A percentile compares a stretch with the other conserved stretches of the same genome.
These are phyloP conservation scores for Sesbania bispinosa DNA, from an alignment of 306 rosid genomes.

Conservation along the genomic window DNA sequence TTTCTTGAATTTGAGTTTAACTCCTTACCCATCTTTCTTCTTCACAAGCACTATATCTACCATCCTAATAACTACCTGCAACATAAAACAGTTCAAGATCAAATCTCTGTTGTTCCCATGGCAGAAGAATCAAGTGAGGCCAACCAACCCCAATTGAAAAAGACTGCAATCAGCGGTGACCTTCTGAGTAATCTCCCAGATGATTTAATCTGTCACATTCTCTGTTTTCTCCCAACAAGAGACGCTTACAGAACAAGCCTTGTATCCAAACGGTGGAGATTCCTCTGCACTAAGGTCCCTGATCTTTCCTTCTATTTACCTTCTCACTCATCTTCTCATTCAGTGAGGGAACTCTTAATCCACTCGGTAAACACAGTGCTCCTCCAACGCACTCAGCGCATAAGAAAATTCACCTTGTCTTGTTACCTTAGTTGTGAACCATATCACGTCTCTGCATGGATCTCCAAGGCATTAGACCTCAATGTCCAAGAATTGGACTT, in stretches of 20 bases:
- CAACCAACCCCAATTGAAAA: no score
- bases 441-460: neutral
- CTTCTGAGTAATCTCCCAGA: neutral
- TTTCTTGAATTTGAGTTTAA: no score
- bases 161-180: neutral
- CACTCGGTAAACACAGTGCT: neutral
- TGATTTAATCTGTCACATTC: neutral
- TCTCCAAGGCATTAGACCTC: neutral
- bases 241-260: neutral
- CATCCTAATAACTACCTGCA: no score
- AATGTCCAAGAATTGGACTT: no score
- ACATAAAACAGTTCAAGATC: no score
- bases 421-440: neutral
- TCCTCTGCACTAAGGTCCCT: neutral
- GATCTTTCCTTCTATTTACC: neutral
- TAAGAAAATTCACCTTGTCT: neutral
- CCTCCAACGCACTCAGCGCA: neutral
- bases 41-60: no score
- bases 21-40: no score
- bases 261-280: neutral
- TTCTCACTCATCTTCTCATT: neutral
- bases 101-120: no score
- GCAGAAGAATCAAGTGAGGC: no score
- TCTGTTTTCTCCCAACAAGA: no score
- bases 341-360: no score